Percentiles rank a stretch among this genome's conserved stretches.
Conservation (phyloP, 192 early-diverging fungal genomes). For the Backusella sp. region DNA sequence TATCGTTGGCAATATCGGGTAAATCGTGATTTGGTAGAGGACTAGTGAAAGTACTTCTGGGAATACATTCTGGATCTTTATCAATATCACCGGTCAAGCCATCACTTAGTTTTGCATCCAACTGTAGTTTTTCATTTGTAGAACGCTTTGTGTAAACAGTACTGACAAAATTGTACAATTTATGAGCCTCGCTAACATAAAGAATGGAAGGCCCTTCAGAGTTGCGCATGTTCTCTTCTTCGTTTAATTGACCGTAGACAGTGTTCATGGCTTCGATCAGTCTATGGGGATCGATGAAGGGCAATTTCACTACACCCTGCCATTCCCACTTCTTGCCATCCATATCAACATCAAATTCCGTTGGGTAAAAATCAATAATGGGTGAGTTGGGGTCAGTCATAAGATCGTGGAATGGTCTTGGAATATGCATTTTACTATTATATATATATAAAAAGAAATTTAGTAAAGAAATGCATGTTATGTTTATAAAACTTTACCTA, state of each 20-base stretch:
- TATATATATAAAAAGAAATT: not conserved
- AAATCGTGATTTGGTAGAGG: slow-evolving; percentile 51
- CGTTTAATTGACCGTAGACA: slow-evolving; percentile 59
- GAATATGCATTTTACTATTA: slow-evolving; percentile 61
- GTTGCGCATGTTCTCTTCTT: slow-evolving; percentile 79
- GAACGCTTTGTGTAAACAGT: slow-evolving; percentile 51
- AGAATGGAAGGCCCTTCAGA: slow-evolving; percentile 58
- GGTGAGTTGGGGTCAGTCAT: slow-evolving; percentile 84
- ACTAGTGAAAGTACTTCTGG: slow-evolving; percentile 58
- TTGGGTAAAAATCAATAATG: slow-evolving; percentile 95
- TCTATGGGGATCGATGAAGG: slow-evolving; percentile 90
- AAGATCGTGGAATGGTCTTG: slow-evolving; percentile 61
- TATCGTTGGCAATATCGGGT: slow-evolving; percentile 61
- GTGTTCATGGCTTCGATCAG: slow-evolving; percentile 71
- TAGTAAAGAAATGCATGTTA: not conserved
- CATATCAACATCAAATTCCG: slow-evolving; percentile 85
- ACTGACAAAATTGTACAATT: slow-evolving; percentile 57
- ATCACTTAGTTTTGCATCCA: slow-evolving; percentile 56
- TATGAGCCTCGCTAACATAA: slow-evolving; percentile 57
- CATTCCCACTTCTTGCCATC: slow-evolving; percentile 96
- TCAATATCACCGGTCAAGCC: slow-evolving; percentile 58
- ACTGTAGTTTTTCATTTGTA: slow-evolving; percentile 32
- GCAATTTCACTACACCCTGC: slow-evolving; percentile 91
- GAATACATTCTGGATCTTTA: slow-evolving; percentile 58
- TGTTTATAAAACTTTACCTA: slow-evolving; percentile 25